These are phyloP conservation scores for Metroxylon sagu DNA, from an alignment of 176 grass and related monocot genomes.

Conservation along the genomic window DNA sequence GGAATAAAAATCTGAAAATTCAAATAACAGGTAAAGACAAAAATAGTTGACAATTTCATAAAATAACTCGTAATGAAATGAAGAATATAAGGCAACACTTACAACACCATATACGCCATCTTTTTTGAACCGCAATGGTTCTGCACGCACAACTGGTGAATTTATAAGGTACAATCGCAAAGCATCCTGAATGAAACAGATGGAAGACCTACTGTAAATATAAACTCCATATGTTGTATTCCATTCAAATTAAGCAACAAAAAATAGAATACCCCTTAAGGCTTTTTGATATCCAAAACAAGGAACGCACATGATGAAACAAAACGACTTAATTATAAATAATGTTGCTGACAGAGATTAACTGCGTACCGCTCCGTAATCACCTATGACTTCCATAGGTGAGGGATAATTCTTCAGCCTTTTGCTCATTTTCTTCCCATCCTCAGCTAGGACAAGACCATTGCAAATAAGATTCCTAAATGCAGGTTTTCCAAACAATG, in stretches of 20 bases:
- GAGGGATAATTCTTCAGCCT: constrained; percentile 94
- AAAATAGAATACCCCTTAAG: too few relatives aligned
- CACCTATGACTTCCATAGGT: constrained; percentile 59
- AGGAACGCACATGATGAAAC: too few relatives aligned
- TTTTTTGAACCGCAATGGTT: constrained; percentile 85
- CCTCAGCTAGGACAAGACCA: constrained; percentile 93
- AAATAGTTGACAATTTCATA: background rate
- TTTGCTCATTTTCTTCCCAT: constrained; percentile 99
- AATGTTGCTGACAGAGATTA: constrained; percentile 16
- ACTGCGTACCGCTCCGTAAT: constrained; percentile 83
- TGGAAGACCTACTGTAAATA: background rate
- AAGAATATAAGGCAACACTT: constrained; percentile 21
- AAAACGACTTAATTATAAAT: background rate
- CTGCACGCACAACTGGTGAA: constrained; percentile 91
- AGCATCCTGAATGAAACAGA: constrained; percentile 68
- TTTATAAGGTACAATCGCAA: constrained; percentile 92
- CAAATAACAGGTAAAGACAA: background rate
- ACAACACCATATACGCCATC: constrained; percentile 90
- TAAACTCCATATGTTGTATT: too few relatives aligned
- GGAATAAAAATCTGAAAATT: background rate
- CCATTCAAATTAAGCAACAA: too few relatives aligned
- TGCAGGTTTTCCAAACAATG: constrained; percentile 95
- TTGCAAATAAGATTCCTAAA: constrained; percentile 99
- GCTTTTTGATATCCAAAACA: too few relatives aligned
- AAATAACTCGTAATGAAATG: background rate